phyloP scores from a whole-genome alignment of 2,329 filamentous ascomycete species.

The Helotiales sp. region DNA sequence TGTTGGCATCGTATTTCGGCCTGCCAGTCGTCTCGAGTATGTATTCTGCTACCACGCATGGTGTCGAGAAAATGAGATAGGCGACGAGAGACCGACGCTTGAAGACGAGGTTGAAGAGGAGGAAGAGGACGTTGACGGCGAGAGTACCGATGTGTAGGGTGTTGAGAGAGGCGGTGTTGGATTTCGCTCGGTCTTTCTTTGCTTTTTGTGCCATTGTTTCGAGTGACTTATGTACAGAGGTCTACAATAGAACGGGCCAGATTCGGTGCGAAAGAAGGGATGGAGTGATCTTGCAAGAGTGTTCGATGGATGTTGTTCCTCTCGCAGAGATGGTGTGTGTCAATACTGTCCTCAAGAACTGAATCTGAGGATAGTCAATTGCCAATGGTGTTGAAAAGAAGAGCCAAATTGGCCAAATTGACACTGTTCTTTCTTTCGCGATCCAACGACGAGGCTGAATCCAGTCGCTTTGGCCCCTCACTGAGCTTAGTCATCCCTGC shows the following conservation, averaged over 20 bases:
- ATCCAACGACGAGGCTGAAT: constrained; percentile 25
- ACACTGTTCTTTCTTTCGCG: no score
- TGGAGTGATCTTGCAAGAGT: no score
- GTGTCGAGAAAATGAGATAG: constrained; percentile 72
- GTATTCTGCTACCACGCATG: constrained; percentile 77
- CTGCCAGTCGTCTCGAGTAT: constrained; percentile 83
- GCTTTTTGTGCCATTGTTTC: constrained; percentile 37
- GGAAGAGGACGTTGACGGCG: constrained; percentile 70
- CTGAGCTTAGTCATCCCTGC: constrained; percentile 5
- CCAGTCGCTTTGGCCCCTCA: background rate
- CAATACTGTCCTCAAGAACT: no score
- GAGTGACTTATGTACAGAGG: background rate
- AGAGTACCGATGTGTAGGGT: constrained; percentile 79
- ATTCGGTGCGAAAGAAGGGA: background rate
- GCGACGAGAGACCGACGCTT: constrained; percentile 62
- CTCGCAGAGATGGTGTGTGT: no score
- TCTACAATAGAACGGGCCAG: background rate
- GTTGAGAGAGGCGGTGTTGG: constrained; percentile 75
- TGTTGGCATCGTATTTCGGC: constrained; percentile 65
- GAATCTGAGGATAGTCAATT: no score
- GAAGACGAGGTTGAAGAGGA: constrained; percentile 66
- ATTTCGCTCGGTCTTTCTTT: constrained; percentile 62
- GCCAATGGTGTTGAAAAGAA: no score
- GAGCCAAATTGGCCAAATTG: no score
- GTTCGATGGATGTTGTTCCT: no score